Evolutionary conservation across 257 asterid genomes (phyloP).

Genomic region (Solanum bulbocastanum): DNA sequence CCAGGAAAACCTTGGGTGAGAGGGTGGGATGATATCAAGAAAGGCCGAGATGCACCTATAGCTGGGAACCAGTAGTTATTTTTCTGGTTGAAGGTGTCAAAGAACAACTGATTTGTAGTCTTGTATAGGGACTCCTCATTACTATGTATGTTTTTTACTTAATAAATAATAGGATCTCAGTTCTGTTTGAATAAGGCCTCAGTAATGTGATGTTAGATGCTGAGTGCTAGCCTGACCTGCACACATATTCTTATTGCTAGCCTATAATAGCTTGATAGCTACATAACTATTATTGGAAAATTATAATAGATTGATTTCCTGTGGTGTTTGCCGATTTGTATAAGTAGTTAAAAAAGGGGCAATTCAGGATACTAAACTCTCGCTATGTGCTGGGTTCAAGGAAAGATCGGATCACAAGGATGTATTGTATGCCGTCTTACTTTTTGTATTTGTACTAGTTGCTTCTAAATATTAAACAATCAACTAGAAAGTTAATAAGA

Average conservation of each 20-base stretch:
- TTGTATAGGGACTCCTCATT: neutral
- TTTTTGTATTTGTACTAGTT: too few species aligned
- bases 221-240: neutral
- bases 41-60: slow-evolving; percentile 58
- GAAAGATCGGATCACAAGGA: neutral
- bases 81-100: neutral
- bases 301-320: neutral
- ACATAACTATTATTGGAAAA: neutral
- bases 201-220: neutral
- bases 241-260: neutral
- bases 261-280: neutral
- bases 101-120: neutral
- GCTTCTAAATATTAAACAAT: neutral
- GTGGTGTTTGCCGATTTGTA: neutral
- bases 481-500: neutral
- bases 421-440: too few species aligned
- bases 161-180: neutral
- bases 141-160: neutral
- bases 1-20: slow-evolving; percentile 87
- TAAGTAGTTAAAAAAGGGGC: neutral
- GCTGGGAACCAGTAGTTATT: slow-evolving; percentile 63
- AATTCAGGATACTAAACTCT: neutral
- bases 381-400: neutral
- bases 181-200: neutral
- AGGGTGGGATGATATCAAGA: slow-evolving; percentile 95